A percentile compares a stretch with the other conserved stretches of the same genome.
Conservation (phyloP, 371 early-diverging fungal genomes). For the Syncephalis plumigaleata region DNA sequence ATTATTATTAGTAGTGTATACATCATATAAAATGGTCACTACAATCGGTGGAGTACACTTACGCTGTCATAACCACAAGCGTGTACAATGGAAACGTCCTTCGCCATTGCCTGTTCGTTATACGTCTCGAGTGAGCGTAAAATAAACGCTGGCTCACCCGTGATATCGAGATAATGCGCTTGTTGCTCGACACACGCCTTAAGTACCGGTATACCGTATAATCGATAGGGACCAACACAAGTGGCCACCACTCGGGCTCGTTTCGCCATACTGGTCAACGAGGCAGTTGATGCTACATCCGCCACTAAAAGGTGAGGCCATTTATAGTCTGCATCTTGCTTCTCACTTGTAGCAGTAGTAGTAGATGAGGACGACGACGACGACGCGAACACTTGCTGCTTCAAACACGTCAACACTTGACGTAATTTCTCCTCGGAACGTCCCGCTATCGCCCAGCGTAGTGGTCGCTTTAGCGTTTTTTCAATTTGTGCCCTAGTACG, state of each 20-base stretch:
- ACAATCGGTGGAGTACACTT: conserved; percentile 7
- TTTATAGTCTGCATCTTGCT: conserved; percentile 2
- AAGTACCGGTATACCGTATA: conserved; percentile 65
- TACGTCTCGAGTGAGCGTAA: conserved; percentile 49
- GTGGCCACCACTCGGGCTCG: conserved; percentile 49
- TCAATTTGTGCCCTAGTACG: conserved; percentile 9
- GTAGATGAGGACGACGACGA: neutral
- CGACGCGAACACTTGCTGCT: too few species aligned
- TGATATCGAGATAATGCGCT: conserved; percentile 80
- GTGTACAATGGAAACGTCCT: conserved; percentile 51
- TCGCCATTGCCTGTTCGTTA: conserved; percentile 45
- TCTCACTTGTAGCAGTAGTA: neutral
- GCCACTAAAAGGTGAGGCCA: conserved; percentile 37
- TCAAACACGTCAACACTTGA: conserved; percentile 1
- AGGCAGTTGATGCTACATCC: conserved; percentile 26
- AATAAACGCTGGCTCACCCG: conserved; percentile 63
- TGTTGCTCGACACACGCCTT: conserved; percentile 57
- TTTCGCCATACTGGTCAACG: conserved; percentile 29
- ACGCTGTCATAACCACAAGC: conserved; percentile 84
- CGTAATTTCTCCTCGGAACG: conserved; percentile 5
- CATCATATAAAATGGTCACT: too few species aligned
- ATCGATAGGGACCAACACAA: conserved; percentile 74
- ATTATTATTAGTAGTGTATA: too few species aligned
- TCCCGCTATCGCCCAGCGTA: conserved; percentile 11
- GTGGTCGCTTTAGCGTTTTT: conserved; percentile 1